Evolutionary conservation across 106 monocot genomes (phyloP).

Genomic region (Acorus calamus): DNA sequence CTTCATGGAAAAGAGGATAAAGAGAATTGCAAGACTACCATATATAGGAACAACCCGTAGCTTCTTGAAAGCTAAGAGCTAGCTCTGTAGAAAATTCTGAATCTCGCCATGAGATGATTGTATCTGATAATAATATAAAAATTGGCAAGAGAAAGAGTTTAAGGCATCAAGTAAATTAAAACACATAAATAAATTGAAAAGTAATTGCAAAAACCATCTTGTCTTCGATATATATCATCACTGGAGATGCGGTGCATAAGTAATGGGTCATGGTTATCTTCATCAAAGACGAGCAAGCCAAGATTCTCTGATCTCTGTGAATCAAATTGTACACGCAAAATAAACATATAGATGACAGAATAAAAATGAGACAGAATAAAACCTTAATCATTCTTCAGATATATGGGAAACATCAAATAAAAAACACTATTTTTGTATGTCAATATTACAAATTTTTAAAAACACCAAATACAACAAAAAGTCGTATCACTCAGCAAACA

Average conservation of each 20-base stretch:
- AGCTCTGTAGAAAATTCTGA: conserved; percentile 61
- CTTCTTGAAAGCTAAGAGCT: conserved; percentile 94
- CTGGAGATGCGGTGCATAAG: conserved; percentile 73
- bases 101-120: conserved; percentile 96
- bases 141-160: background rate
- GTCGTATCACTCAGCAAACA: too few relatives aligned
- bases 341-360: too few relatives aligned
- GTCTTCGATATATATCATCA: conserved; percentile 79
- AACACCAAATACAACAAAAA: too few relatives aligned
- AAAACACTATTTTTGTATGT: too few relatives aligned
- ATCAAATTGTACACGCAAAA: too few relatives aligned
- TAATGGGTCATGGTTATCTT: conserved; percentile 78
- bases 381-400: too few relatives aligned
- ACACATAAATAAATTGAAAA: background rate
- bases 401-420: too few relatives aligned
- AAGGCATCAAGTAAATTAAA: background rate
- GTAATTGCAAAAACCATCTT: conserved; percentile 53
- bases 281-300: conserved; percentile 83
- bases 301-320: conserved; percentile 67
- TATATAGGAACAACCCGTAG: conserved; percentile 87
- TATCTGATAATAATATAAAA: conserved; percentile 39
- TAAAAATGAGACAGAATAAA: too few relatives aligned
- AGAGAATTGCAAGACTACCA: conserved; percentile 35
- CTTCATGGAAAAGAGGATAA: too few relatives aligned
- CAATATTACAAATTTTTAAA: too few relatives aligned